A percentile compares a stretch with the other conserved stretches of the same genome.
Conservation (phyloP, 2,329 filamentous ascomycete species). For the Talaromyces rugulosus region DNA sequence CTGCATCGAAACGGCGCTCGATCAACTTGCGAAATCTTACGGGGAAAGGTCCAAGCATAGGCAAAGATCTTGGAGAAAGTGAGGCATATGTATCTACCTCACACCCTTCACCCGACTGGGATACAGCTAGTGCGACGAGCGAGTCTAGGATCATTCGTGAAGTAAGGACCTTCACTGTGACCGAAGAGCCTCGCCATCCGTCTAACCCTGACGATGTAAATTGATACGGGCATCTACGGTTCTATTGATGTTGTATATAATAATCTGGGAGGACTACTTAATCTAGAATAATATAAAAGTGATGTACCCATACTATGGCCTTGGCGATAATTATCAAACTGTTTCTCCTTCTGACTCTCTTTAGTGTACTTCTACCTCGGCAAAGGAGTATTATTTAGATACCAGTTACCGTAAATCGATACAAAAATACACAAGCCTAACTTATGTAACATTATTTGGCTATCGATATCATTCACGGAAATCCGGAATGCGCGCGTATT, state of each 20-base stretch:
- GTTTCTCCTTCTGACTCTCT: too few species aligned
- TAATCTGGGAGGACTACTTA: neutral
- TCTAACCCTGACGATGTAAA: neutral
- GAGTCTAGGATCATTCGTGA: slow-evolving; percentile 24
- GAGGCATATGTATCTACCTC: slow-evolving; percentile 15
- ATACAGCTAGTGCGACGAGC: slow-evolving; percentile 23
- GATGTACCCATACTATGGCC: too few species aligned
- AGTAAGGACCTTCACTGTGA: slow-evolving; percentile 21
- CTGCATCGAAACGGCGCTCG: slow-evolving; percentile 6
- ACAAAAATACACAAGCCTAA: neutral
- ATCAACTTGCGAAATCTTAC: slow-evolving; percentile 16
- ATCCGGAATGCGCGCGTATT: neutral
- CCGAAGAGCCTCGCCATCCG: slow-evolving; percentile 13
- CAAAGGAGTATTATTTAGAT: neutral
- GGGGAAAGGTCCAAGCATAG: slow-evolving; percentile 9
- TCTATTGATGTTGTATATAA: neutral
- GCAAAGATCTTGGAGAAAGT: neutral
- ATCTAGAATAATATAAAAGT: neutral
- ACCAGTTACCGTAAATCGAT: neutral
- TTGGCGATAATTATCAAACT: too few species aligned
- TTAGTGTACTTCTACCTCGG: neutral
- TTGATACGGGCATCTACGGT: too few species aligned
- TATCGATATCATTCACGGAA: neutral
- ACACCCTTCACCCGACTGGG: slow-evolving; percentile 15
- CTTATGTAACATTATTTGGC: neutral